Base-by-base conservation (phyloP, 164 flowering plant genomes). In the Nelumbo lutea region DNA sequence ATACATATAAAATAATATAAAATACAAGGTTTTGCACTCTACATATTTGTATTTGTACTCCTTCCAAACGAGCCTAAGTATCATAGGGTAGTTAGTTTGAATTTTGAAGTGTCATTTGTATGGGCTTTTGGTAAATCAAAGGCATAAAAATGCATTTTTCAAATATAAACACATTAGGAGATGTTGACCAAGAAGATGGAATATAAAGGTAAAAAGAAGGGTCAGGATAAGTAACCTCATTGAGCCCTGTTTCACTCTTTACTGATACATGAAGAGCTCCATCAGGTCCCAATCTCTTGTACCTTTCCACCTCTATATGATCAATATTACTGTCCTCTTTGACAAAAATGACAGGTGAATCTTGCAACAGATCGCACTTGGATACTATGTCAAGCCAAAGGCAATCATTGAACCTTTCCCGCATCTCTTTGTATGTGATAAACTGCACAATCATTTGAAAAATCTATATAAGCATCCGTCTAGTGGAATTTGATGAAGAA, bases 331-430 rank as follows among this genome's bases (percentile, higher is more conserved):
- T 64, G 61, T 83, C 85, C 70, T 90, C 90, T 6, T 84, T 80
- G 72, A 64, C 56, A 68, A 72, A 79, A 53, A 72, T 10, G 41
- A 76, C 76, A 3, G 96, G 86, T 45, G 88, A 76, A 10, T 78
- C 81, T 72, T 80, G 74, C 62, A 91, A 66, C 57, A 95, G 79
- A 79, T 95, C 97, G 72, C 87, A 87, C 82, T 95, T 95, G 61
- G 97, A 95, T 68, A 92, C 88, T 55, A 89, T 96, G 76, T 95
- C 96, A 67, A 95, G 78, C 98, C 98, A 95, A 61, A 92, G 86
- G 78, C 89, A 96, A 68, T 83, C 77, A 10, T 73, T 70, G 76
- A 89, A 95, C 78, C 95, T 88, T 56, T 87, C 89, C 70, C 67
- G 83, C n/a, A 95, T 85, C 76, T 90, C 97, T 73, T 84, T 88